phyloP scores from a whole-genome alignment of 176 grass and related monocot species.

The Oryza glaberrima region DNA sequence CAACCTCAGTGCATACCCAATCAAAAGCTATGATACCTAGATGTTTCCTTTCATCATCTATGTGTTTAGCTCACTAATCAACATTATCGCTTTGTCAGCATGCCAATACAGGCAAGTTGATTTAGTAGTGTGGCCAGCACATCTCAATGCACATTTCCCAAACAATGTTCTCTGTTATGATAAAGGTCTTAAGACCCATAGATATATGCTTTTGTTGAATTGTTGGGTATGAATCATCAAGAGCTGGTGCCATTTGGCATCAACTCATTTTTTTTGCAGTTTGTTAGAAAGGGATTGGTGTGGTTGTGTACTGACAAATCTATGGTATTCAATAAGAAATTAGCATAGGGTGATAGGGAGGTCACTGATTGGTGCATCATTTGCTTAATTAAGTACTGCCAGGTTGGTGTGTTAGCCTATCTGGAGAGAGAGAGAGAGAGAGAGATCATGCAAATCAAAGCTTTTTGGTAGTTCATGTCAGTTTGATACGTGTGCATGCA shows the following conservation, averaged over 20 bases:
- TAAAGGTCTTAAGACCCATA: slow-evolving; percentile 15
- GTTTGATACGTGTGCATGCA: slow-evolving; percentile 35
- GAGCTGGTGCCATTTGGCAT: slow-evolving; percentile 44
- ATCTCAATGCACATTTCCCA: slow-evolving; percentile 12
- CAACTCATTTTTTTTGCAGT: neutral
- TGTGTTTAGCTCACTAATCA: neutral
- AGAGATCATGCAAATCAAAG: slow-evolving; percentile 22
- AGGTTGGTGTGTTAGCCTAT: neutral
- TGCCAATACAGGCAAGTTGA: slow-evolving; percentile 17
- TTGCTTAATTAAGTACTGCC: neutral
- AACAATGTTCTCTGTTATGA: slow-evolving; percentile 11
- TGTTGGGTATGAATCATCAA: slow-evolving; percentile 21
- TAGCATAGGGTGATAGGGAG: slow-evolving; percentile 7
- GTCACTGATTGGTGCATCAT: slow-evolving; percentile 36
- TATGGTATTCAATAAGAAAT: neutral
- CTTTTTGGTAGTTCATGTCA: neutral
- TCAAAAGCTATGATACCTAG: slow-evolving; percentile 8
- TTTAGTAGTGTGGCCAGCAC: slow-evolving; percentile 29
- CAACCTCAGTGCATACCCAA: slow-evolving; percentile 10
- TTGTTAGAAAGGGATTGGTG: slow-evolving; percentile 24
- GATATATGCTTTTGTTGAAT: slow-evolving; percentile 18
- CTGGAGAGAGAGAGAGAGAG: neutral
- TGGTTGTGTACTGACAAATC: slow-evolving; percentile 25
- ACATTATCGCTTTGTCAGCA: slow-evolving; percentile 28
- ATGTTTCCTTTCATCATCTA: slow-evolving; percentile 30